Evolutionary conservation across 352 stramenopile genomes (phyloP), one percentile per base, ranked within the genome.

Genomic region (Phytophthora pisi): DNA sequence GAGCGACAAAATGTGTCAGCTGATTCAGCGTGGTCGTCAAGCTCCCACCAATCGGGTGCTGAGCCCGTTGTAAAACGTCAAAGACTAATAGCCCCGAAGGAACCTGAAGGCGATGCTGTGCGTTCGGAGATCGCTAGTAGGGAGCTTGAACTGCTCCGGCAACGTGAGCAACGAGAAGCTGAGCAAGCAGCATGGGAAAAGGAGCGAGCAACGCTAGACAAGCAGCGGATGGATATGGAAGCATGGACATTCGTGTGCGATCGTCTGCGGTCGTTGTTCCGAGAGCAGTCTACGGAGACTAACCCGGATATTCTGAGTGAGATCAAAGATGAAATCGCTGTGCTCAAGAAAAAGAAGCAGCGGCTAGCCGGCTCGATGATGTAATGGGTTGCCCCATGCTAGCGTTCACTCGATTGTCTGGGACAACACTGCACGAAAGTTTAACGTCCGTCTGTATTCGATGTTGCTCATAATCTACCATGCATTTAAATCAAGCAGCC

Each of bases 281-380:
- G 72, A 61, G 72, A 79, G 42, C 64, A 59, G 52, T 52, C 68
- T 18, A 59, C 49, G 2, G 72, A 79, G 61, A 64, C 52, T 36
- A 62, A 68, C 42, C 46, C 43, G 1, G 64, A 74, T 7, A 74
- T 79, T 20, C 18, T 67, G 23, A 61, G 46, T 24, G 59, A 75
- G 51, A 74, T 79, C 43, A 51, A 74, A 24, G 72, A 79, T 49
- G 72, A 79, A 31, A 68, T 79, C 15, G 42, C 55, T 31, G 31
- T 79, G 10, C 72, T 79, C 47, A 77, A 77, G 68, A 77, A 61
- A 50, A 79, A 74, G 47, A 76, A 79, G 49, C 72, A 79, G 30
- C 72, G 59, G 18, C 64, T 79, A 52, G 60, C 68, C 16, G 42
- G 50, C 18, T 52, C 68, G 24, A 57, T 79, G 68, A 42, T 56